These are phyloP conservation scores for Ophiocordyceps camponoti-leonardi DNA, from an alignment of 2,329 filamentous ascomycete species.

Conservation along the genomic window DNA sequence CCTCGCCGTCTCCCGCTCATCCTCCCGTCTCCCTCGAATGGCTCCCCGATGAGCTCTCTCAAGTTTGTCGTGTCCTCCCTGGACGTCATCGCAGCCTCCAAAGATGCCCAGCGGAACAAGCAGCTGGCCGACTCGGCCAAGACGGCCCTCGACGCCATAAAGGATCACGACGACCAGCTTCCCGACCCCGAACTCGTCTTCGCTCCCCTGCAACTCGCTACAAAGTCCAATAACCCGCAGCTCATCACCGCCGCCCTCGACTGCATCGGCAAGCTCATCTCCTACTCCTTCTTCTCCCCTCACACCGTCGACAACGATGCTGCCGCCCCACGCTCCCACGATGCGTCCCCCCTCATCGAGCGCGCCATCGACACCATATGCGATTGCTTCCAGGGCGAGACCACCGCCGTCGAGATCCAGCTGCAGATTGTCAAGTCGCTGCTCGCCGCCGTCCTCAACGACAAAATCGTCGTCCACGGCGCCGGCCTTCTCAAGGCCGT, in stretches of 20 bases:
- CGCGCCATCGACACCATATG: slow-evolving; percentile 98
- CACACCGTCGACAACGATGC: slow-evolving; percentile 27
- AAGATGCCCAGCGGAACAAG: slow-evolving; percentile 77
- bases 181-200: slow-evolving; percentile 89
- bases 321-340: slow-evolving; percentile 19
- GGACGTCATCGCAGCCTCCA: slow-evolving; percentile 79
- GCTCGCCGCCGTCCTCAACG: slow-evolving; percentile 85
- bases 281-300: slow-evolving; percentile 92
- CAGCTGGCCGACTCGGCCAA: slow-evolving; percentile 68
- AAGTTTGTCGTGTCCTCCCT: slow-evolving; percentile 91
- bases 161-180: slow-evolving; percentile 56
- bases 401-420: slow-evolving; percentile 80
- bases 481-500: slow-evolving; percentile 92
- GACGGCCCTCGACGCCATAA: slow-evolving; percentile 70
- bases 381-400: slow-evolving; percentile 96
- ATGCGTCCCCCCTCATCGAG: slow-evolving; percentile 65
- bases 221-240: slow-evolving; percentile 68
- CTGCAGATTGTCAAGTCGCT: slow-evolving; percentile 97
- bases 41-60: slow-evolving; percentile 69
- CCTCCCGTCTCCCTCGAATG: slow-evolving; percentile 19
- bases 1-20: background rate
- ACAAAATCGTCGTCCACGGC: slow-evolving; percentile 97
- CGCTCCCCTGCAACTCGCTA: slow-evolving; percentile 75
- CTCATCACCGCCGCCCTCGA: slow-evolving; percentile 84
- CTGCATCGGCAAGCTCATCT: slow-evolving; percentile 97